Evolutionary conservation across 108 stramenopile genomes (phyloP).

Genomic region (Cyclotella choctawhatcheeana): DNA sequence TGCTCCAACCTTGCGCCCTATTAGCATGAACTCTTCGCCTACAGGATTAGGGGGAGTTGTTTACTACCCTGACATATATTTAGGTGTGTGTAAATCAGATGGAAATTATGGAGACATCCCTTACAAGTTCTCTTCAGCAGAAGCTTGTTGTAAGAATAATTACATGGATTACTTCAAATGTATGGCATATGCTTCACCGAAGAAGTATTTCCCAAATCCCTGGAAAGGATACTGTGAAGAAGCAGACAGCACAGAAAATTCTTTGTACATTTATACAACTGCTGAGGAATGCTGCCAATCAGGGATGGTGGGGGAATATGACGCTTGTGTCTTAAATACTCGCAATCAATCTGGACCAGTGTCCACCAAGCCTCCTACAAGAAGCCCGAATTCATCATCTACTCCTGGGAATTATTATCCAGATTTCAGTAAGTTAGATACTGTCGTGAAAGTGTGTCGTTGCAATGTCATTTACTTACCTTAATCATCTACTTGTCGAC

Average conservation of each 20-base stretch:
- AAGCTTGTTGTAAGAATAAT: slow-evolving; percentile 25
- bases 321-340: not conserved
- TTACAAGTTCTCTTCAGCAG: slow-evolving; percentile 21
- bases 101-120: slow-evolving; percentile 25
- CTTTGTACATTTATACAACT: not conserved
- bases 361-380: not conserved
- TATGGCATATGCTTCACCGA: slow-evolving; percentile 10
- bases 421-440: not conserved
- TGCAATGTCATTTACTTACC: not conserved
- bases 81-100: slow-evolving; percentile 37
- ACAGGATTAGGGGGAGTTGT: not conserved
- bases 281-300: slow-evolving; percentile 8
- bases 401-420: slow-evolving; percentile 3
- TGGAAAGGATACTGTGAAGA: not conserved
- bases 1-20: not conserved
- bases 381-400: not conserved
- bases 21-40: not conserved
- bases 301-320: slow-evolving; percentile 4
- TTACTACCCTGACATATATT: slow-evolving; percentile 28
- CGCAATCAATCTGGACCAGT: not conserved
- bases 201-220: slow-evolving; percentile 1
- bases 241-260: not conserved
- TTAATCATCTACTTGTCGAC: too few species aligned
- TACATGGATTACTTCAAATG: slow-evolving; percentile 29
- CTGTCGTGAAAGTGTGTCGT: not conserved